A percentile compares a stretch with the other conserved stretches of the same genome.
Evolutionary conservation across 345 rosid species (phyloP).

Genomic region (Pistacia atlantica): DNA sequence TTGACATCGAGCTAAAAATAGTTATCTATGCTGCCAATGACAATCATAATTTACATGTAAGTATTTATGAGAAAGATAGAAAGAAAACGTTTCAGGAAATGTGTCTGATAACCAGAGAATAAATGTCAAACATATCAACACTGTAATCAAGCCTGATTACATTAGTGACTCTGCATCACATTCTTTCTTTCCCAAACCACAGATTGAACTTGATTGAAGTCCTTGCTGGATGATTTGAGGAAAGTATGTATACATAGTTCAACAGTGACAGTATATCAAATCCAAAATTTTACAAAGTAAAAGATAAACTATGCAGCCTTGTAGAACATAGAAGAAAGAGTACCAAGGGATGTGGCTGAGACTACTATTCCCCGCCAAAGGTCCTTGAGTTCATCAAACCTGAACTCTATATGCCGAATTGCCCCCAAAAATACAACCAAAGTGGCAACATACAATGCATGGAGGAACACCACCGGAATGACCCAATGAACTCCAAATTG

Average conservation of each 20-base stretch:
- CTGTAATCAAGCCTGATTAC: neutral
- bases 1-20: neutral
- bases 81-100: neutral
- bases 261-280: neutral
- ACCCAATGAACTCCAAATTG: constrained; percentile 63
- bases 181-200: neutral
- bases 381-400: constrained; percentile 85
- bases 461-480: constrained; percentile 59
- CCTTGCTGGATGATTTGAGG: neutral
- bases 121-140: neutral
- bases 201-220: constrained; percentile 1
- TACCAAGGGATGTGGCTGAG: constrained; percentile 68
- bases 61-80: neutral
- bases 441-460: constrained; percentile 52
- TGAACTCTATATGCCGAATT: constrained; percentile 77
- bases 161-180: neutral
- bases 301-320: constrained; percentile 2
- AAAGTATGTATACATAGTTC: neutral
- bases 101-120: neutral
- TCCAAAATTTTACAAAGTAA: neutral
- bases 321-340: constrained; percentile 14
- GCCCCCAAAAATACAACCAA: constrained; percentile 65
- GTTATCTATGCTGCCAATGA: neutral
- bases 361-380: constrained; percentile 82
- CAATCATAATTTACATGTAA: neutral